phyloP scores from a whole-genome alignment of 2,329 filamentous ascomycete genomes.

The Aspergillus sojae region DNA sequence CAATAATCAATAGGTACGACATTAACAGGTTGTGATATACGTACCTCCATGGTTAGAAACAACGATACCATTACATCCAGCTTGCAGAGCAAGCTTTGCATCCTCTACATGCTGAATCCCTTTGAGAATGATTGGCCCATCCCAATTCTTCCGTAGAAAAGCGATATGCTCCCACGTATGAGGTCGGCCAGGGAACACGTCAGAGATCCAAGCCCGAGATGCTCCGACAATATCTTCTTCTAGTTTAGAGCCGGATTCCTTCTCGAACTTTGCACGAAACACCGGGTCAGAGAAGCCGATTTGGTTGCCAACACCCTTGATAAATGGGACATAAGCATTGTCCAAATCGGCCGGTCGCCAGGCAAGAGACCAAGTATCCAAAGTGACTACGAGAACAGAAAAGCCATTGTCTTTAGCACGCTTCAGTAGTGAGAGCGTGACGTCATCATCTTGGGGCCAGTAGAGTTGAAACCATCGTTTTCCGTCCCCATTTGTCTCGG shows the following conservation, averaged over 20 bases:
- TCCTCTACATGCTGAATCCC: conserved; percentile 58
- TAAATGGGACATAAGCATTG: conserved; percentile 56
- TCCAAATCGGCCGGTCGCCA: conserved; percentile 71
- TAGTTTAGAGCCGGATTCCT: conserved; percentile 46
- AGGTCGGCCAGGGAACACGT: conserved; percentile 55
- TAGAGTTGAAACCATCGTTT: conserved; percentile 75
- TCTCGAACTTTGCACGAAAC: conserved; percentile 61
- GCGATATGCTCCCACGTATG: conserved; percentile 65
- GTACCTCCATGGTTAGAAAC: conserved; percentile 57
- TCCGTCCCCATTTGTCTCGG: conserved; percentile 58
- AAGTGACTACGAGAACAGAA: conserved; percentile 68
- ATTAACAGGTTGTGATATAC: conserved; percentile 4
- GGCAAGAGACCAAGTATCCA: conserved; percentile 70
- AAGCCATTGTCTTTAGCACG: conserved; percentile 66
- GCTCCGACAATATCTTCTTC: conserved; percentile 56
- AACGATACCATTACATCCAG: conserved; percentile 53
- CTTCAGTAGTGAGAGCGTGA: conserved; percentile 65
- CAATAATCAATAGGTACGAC: neutral
- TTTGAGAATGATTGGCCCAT: conserved; percentile 66
- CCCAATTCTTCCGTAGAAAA: conserved; percentile 62
- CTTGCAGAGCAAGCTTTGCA: conserved; percentile 47
- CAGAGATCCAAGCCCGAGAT: conserved; percentile 55
- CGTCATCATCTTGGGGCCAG: conserved; percentile 67
- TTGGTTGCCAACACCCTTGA: conserved; percentile 60
- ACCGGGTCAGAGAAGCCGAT: conserved; percentile 70